phyloP scores from a whole-genome alignment of 805 yeast genomes.

The Pichia exigua region DNA sequence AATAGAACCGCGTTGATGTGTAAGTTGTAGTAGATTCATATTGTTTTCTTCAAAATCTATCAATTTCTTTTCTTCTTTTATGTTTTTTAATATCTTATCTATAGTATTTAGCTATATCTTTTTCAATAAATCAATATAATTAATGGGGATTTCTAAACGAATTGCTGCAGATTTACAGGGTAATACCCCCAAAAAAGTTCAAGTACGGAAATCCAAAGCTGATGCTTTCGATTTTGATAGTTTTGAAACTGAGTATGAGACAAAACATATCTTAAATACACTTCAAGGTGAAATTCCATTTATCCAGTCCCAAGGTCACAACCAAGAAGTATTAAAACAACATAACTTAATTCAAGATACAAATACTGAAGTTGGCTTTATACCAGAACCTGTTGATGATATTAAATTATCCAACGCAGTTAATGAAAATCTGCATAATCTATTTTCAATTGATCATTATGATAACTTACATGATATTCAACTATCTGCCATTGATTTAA shows the following conservation, averaged over 20 bases:
- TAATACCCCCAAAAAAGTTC: not conserved
- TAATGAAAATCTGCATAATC: not conserved
- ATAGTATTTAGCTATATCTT: not conserved
- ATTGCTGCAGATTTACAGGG: not conserved
- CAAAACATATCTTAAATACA: not conserved
- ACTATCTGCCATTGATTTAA: slow-evolving; percentile 4
- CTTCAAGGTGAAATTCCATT: not conserved
- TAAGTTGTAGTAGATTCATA: not conserved
- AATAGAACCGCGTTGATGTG: not conserved
- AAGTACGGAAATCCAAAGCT: not conserved
- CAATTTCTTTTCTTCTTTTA: not conserved
- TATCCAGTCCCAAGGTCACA: not conserved
- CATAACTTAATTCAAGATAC: not conserved
- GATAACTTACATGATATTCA: not conserved
- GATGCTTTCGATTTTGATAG: not conserved
- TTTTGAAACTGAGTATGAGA: not conserved
- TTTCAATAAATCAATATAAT: no score
- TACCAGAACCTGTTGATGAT: not conserved
- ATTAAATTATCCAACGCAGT: not conserved
- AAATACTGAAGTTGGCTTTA: not conserved
- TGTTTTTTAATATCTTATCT: not conserved
- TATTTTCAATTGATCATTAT: slow-evolving; percentile 1
- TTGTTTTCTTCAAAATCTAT: not conserved
- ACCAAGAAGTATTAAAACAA: not conserved
- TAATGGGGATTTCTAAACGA: not conserved